Percentiles rank a stretch among this genome's conserved stretches.
phyloP scores from a whole-genome alignment of 169 alveolate species.

The Plasmodium reichenowi region DNA sequence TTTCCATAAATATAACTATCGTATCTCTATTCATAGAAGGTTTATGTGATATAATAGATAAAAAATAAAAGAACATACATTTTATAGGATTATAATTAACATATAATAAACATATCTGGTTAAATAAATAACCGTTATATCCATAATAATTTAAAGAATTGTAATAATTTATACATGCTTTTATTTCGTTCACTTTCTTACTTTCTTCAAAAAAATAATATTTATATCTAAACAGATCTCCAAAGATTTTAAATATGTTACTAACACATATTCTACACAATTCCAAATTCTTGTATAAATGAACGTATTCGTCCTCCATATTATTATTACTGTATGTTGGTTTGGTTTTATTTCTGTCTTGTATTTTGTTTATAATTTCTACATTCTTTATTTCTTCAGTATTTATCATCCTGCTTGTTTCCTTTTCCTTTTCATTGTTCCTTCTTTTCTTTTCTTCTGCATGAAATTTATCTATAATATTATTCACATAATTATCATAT shows the following conservation, averaged over 20 bases:
- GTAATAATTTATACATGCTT: constrained; percentile 55
- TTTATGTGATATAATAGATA: constrained; percentile 28
- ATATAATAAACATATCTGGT: constrained; percentile 36
- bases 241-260: constrained; percentile 43
- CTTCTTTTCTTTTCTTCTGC: background rate
- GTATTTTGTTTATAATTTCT: no score
- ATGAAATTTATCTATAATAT: constrained; percentile 36
- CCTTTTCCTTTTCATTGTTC: constrained; percentile 3
- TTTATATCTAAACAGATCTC: constrained; percentile 50
- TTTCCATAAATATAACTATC: constrained; percentile 24
- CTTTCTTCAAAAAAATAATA: constrained; percentile 26
- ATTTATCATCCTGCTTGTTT: no score
- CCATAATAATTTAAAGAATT: constrained; percentile 32
- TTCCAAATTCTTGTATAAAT: constrained; percentile 22
- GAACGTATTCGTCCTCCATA: no score
- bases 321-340: background rate
- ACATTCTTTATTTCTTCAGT: no score
- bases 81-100: constrained; percentile 31
- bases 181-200: constrained; percentile 29
- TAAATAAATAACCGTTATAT: constrained; percentile 49
- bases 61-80: constrained; percentile 40
- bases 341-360: background rate
- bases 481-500: constrained; percentile 25
- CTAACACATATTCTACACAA: constrained; percentile 34
- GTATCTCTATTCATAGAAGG: constrained; percentile 47